Conservation (phyloP, 129 eudicot genomes). For the Pseudognaphalium luteoalbum region DNA sequence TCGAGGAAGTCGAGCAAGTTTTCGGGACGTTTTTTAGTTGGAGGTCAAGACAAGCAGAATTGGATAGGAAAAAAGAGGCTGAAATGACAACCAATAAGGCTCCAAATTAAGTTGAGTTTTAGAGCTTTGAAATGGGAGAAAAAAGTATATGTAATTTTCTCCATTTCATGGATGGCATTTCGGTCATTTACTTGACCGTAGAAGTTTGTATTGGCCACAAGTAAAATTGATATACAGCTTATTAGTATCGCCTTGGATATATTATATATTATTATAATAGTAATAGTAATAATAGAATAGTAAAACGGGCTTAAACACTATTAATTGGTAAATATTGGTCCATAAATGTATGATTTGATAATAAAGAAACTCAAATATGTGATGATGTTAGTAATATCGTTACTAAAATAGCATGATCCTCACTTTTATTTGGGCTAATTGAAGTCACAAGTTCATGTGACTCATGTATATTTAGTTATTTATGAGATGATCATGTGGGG, state of each 20-base stretch:
- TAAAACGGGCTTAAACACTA: neutral
- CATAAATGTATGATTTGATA: neutral
- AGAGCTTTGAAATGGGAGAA: neutral
- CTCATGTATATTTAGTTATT: slow-evolving; percentile 28
- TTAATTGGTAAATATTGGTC: neutral
- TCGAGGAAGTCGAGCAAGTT: slow-evolving; percentile 54
- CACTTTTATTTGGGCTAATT: neutral
- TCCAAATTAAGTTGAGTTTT: slow-evolving; percentile 9
- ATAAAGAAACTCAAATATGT: neutral
- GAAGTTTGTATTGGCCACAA: neutral
- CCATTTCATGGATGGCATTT: slow-evolving; percentile 7
- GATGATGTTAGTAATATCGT: neutral
- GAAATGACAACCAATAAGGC: slow-evolving; percentile 7
- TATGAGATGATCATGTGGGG: slow-evolving; percentile 28
- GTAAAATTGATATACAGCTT: neutral
- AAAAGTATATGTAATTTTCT: no score
- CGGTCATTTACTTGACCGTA: neutral
- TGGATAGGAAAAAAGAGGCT: slow-evolving; percentile 33
- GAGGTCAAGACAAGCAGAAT: slow-evolving; percentile 46
- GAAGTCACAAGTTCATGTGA: slow-evolving; percentile 19
- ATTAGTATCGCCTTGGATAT: neutral
- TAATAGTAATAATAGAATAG: neutral
- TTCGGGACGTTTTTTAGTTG: slow-evolving; percentile 64
- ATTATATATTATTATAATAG: no score
- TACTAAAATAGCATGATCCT: neutral